Evolutionary conservation across 495 filamentous ascomycete genomes (phyloP).

Genomic region (Trichoderma erinaceum): DNA sequence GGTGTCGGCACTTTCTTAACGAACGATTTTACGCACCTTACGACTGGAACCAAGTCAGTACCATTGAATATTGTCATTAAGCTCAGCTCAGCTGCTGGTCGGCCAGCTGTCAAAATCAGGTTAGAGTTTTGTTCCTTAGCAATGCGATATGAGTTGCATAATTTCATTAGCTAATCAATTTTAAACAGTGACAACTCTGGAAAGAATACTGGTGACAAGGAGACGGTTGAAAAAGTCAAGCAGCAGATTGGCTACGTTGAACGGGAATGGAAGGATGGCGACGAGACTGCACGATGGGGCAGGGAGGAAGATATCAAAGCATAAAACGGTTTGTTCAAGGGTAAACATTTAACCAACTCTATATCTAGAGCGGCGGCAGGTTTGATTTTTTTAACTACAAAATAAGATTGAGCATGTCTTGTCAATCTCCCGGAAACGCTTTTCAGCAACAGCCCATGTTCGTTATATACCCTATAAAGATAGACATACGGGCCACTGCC

Average conservation of each 20-base stretch:
- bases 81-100: slow-evolving; percentile 72
- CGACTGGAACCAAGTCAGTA: slow-evolving; percentile 71
- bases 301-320: slow-evolving; percentile 22
- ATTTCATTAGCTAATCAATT: not conserved
- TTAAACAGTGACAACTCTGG: slow-evolving; percentile 72
- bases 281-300: slow-evolving; percentile 80
- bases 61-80: slow-evolving; percentile 98
- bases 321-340: not conserved
- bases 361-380: not conserved
- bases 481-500: not conserved
- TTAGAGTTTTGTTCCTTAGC: slow-evolving; percentile 15
- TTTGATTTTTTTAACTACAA: not conserved
- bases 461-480: slow-evolving; percentile 4
- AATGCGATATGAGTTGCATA: not conserved
- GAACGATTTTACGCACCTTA: slow-evolving; percentile 73
- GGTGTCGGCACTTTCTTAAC: slow-evolving; percentile 94
- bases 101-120: slow-evolving; percentile 86
- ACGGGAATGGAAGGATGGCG: slow-evolving; percentile 71
- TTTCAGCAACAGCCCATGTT: not conserved
- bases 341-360: not conserved
- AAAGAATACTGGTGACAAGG: slow-evolving; percentile 88
- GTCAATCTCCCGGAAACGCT: not conserved
- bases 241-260: slow-evolving; percentile 76
- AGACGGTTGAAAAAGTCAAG: slow-evolving; percentile 78
- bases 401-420: not conserved